phyloP scores from a whole-genome alignment of 768 basidiomycete genomes.

The Rhizopogon salebrosus region DNA sequence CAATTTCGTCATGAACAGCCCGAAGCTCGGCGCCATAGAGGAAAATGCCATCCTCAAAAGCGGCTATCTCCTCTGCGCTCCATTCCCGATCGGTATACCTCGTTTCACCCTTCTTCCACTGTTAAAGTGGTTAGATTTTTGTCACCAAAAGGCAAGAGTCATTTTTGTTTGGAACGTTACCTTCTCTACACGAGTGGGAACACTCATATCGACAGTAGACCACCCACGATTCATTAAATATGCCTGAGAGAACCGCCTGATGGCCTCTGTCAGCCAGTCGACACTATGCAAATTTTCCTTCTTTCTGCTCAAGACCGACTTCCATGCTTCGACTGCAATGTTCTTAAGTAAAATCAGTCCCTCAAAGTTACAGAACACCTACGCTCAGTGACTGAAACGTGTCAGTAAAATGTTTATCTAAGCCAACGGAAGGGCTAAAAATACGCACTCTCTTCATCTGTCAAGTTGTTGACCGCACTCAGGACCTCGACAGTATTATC shows the following conservation, averaged over 20 bases:
- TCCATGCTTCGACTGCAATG: constrained; percentile 61
- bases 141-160: constrained; percentile 5
- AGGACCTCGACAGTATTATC: constrained; percentile 72
- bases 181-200: constrained; percentile 55
- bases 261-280: constrained; percentile 80
- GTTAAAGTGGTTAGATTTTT: constrained; percentile 2
- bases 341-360: neutral
- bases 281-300: constrained; percentile 51
- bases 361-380: constrained; percentile 17
- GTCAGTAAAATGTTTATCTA: constrained; percentile 16
- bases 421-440: constrained; percentile 8
- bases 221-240: constrained; percentile 51
- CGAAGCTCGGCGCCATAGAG: constrained; percentile 78
- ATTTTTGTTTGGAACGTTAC: constrained; percentile 30
- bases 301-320: constrained; percentile 49
- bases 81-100: constrained; percentile 68
- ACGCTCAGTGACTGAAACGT: constrained; percentile 52
- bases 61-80: constrained; percentile 60
- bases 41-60: constrained; percentile 72
- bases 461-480: constrained; percentile 58
- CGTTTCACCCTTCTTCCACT: constrained; percentile 75
- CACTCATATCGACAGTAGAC: constrained; percentile 60
- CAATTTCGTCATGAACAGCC: constrained; percentile 69
- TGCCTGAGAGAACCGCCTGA: constrained; percentile 68
- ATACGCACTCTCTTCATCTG: constrained; percentile 61